Percentiles rank a stretch among this genome's conserved stretches.
phyloP scores from a whole-genome alignment of 2,329 filamentous ascomycete genomes.

The Xylaria sp. region DNA sequence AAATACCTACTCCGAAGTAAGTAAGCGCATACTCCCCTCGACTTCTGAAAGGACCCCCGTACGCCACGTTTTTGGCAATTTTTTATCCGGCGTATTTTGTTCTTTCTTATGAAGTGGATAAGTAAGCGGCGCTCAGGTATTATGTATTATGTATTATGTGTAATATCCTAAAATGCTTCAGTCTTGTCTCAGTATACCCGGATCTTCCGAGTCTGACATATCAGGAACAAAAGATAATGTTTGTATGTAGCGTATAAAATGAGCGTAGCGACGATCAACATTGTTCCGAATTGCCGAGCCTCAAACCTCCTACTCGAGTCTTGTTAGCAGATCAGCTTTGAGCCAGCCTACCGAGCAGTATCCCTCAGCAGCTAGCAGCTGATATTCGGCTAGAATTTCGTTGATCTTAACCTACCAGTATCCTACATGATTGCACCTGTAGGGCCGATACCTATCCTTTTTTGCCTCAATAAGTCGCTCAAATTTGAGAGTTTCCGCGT shows the following conservation, averaged over 20 bases:
- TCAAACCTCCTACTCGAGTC: neutral
- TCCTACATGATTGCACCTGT: neutral
- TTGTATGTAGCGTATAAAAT: neutral
- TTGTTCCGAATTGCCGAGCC: constrained; percentile 32
- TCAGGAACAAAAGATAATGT: neutral
- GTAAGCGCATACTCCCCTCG: constrained; percentile 5
- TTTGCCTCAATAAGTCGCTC: constrained; percentile 13
- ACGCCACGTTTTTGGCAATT: constrained; percentile 35
- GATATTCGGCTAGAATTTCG: constrained; percentile 20
- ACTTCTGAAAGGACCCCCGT: constrained; percentile 16
- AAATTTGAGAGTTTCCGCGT: constrained; percentile 26
- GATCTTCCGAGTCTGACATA: constrained; percentile 16
- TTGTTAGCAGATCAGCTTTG: constrained; percentile 8
- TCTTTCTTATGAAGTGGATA: constrained; percentile 20
- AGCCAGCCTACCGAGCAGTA: constrained; percentile 9
- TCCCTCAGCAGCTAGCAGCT: constrained; percentile 21
- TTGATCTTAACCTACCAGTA: constrained; percentile 24
- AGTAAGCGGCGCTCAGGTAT: neutral
- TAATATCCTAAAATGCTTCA: too few species aligned
- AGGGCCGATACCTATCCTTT: constrained; percentile 22
- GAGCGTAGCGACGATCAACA: constrained; percentile 9
- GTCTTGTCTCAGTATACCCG: constrained; percentile 14
- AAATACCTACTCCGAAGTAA: constrained; percentile 6
- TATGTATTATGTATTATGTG: too few species aligned
- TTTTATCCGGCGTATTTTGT: too few species aligned